Percentiles rank a stretch among this genome's conserved stretches.
Conservation (phyloP, 805 yeast genomes). For the Saccharomyces eubayanus region DNA sequence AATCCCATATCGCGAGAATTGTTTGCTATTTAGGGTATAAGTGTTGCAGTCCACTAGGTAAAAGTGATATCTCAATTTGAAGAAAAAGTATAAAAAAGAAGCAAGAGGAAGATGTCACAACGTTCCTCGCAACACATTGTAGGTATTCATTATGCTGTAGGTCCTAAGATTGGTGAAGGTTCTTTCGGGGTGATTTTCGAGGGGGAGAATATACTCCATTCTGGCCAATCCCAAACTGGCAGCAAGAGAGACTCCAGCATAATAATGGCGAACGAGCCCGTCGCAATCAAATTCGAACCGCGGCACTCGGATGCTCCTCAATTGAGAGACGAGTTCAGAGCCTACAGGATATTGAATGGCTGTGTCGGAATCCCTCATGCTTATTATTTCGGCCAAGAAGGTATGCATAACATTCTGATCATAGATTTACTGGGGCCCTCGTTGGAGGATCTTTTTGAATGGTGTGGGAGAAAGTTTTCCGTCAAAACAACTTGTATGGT, state of each 20-base stretch:
- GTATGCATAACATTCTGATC: slow-evolving; percentile 67
- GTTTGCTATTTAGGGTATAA: background rate
- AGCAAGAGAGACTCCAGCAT: slow-evolving; percentile 7
- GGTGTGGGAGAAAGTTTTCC: slow-evolving; percentile 75
- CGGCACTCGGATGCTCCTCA: slow-evolving; percentile 79
- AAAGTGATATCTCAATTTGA: background rate
- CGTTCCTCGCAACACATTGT: slow-evolving; percentile 30
- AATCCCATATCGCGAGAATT: background rate
- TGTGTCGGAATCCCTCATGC: slow-evolving; percentile 74
- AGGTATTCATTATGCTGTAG: slow-evolving; percentile 63
- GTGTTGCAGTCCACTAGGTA: background rate
- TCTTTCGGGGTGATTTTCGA: slow-evolving; percentile 81
- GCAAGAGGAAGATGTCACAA: background rate
- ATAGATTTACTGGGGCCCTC: slow-evolving; percentile 76
- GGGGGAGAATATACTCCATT: slow-evolving; percentile 64
- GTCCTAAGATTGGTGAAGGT: slow-evolving; percentile 81
- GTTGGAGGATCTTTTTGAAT: slow-evolving; percentile 73
- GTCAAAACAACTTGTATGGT: slow-evolving; percentile 65
- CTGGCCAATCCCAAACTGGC: slow-evolving; percentile 19
- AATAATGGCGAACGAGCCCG: slow-evolving; percentile 30
- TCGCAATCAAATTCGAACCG: slow-evolving; percentile 77
- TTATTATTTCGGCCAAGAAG: slow-evolving; percentile 79
- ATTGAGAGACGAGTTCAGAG: slow-evolving; percentile 69
- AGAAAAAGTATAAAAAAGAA: background rate
- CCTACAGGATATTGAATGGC: slow-evolving; percentile 63